These are phyloP conservation scores for Sphaerosporella brunnea DNA, from an alignment of 495 filamentous ascomycete genomes.

Conservation along the genomic window DNA sequence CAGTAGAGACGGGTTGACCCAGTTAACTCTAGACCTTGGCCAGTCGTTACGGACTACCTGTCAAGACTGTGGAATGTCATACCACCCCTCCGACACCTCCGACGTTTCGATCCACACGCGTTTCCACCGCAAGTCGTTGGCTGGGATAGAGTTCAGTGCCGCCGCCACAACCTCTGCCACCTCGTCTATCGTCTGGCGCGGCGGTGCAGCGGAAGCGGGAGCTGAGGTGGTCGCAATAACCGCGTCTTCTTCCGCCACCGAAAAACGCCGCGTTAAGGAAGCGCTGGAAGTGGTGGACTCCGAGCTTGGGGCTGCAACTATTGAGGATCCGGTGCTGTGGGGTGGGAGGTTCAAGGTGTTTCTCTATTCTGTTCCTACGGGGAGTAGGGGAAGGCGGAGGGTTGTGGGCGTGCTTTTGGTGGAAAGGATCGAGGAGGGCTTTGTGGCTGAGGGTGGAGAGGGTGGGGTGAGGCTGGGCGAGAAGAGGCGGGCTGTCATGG, in stretches of 20 bases:
- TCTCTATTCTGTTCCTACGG: slow-evolving; percentile 43
- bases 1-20: no score
- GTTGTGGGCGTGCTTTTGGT: slow-evolving; percentile 51
- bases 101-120: slow-evolving; percentile 48
- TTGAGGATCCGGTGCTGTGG: slow-evolving; percentile 44
- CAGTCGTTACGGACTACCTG: slow-evolving; percentile 42
- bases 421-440: slow-evolving; percentile 44
- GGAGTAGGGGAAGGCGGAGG: no score
- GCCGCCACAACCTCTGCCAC: slow-evolving; percentile 24
- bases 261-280: slow-evolving; percentile 40
- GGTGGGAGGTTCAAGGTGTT: slow-evolving; percentile 45
- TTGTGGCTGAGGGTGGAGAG: slow-evolving; percentile 9
- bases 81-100: slow-evolving; percentile 46
- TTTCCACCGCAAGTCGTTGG: slow-evolving; percentile 48
- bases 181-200: not conserved
- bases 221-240: not conserved
- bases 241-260: slow-evolving; percentile 25
- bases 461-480: slow-evolving; percentile 3
- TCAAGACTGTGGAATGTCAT: slow-evolving; percentile 51
- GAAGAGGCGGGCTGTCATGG: slow-evolving; percentile 1
- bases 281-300: slow-evolving; percentile 50
- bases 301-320: slow-evolving; percentile 46
- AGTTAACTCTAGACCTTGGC: slow-evolving; percentile 52
- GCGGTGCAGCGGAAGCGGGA: no score
- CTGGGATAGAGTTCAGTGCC: slow-evolving; percentile 46